Percentiles rank a stretch among this genome's conserved stretches.
These are phyloP conservation scores for Botrytis fragariae DNA, from an alignment of 2,329 filamentous ascomycete species.

Conservation along the genomic window DNA sequence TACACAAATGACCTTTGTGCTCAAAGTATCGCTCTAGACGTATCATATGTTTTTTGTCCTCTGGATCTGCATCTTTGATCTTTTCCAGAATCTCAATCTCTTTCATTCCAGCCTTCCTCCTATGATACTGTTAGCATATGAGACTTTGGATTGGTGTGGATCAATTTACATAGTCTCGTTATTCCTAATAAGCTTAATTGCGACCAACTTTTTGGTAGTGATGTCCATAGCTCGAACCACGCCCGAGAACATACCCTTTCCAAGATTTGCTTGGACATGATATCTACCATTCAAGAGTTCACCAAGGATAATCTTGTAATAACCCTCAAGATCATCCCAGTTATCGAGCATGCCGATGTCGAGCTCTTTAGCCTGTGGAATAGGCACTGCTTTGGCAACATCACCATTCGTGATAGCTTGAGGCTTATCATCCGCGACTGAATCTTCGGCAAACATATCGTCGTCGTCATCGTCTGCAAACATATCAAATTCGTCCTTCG, in stretches of 20 bases:
- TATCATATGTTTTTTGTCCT: conserved; percentile 89
- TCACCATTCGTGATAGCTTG: conserved; percentile 44
- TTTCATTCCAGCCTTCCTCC: conserved; percentile 83
- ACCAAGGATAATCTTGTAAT: conserved; percentile 91
- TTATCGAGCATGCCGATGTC: conserved; percentile 82
- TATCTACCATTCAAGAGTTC: conserved; percentile 89
- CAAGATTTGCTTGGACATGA: conserved; percentile 81
- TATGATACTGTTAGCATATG: conserved; percentile 35
- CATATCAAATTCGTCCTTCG: conserved; percentile 75
- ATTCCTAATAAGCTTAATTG: conserved; percentile 96
- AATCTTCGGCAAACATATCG: conserved; percentile 59
- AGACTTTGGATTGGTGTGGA: not conserved
- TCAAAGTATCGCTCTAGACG: conserved; percentile 85
- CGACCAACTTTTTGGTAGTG: conserved; percentile 72
- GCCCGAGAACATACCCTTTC: conserved; percentile 93
- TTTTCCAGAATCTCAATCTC: conserved; percentile 92
- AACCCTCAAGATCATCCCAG: conserved; percentile 90
- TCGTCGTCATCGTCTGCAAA: conserved; percentile 77
- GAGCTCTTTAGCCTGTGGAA: conserved; percentile 52
- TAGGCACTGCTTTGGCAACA: conserved; percentile 45
- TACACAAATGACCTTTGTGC: conserved; percentile 91
- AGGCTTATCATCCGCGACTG: conserved; percentile 41
- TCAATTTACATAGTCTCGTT: conserved; percentile 74
- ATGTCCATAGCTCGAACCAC: conserved; percentile 87
- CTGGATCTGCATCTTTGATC: conserved; percentile 78